phyloP scores from a whole-genome alignment of 192 early-diverging fungal species.

The Backusella tarrabulga region DNA sequence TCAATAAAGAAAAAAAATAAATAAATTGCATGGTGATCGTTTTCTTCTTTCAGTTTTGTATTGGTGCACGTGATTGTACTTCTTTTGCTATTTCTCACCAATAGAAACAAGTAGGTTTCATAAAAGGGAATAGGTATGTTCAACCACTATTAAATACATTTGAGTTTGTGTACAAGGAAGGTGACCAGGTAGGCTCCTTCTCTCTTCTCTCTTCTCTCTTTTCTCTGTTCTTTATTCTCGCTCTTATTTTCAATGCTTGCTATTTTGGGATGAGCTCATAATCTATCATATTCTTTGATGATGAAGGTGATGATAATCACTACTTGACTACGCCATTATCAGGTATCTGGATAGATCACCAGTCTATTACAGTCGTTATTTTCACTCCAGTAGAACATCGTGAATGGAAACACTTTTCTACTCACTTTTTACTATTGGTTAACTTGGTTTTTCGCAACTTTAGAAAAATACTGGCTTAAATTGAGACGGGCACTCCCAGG shows the following conservation, averaged over 20 bases:
- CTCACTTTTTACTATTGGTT: background rate
- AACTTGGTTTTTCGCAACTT: background rate
- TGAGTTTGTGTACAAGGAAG: background rate
- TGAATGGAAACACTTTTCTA: background rate
- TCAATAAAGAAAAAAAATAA: background rate
- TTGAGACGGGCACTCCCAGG: too few species aligned
- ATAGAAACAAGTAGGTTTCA: background rate
- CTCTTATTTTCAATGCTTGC: too few species aligned
- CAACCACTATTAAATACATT: background rate
- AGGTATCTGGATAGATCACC: background rate
- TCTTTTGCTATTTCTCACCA: background rate
- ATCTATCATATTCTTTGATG: too few species aligned
- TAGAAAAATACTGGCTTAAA: background rate
- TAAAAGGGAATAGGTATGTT: too few species aligned
- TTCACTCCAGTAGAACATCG: background rate
- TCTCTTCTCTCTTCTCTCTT: too few species aligned
- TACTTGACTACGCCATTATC: background rate
- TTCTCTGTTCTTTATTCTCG: too few species aligned
- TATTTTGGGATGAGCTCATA: too few species aligned
- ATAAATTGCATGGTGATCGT: conserved; percentile 4
- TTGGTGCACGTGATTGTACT: background rate
- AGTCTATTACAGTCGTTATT: background rate
- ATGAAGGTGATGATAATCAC: background rate
- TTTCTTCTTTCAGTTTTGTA: background rate
- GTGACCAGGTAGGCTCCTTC: background rate